phyloP scores from a whole-genome alignment of 768 basidiomycete species.

The Sporobolomyces roseus region DNA sequence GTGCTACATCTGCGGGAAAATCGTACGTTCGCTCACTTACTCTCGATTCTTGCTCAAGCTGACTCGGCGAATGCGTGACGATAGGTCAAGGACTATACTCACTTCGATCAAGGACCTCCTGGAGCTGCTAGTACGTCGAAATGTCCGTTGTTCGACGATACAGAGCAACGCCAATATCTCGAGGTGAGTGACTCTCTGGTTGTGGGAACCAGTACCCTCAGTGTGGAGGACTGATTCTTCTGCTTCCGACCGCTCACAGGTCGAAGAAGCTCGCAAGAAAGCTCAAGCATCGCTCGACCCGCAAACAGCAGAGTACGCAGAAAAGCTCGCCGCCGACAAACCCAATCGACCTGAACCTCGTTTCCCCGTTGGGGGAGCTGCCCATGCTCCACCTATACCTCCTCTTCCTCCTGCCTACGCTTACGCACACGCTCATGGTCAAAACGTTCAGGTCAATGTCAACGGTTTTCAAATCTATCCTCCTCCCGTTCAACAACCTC shows the following conservation, averaged over 20 bases:
- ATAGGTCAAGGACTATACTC: conserved; percentile 38
- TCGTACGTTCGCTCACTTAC: background rate
- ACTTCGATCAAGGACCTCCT: conserved; percentile 15
- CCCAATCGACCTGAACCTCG: conserved; percentile 2
- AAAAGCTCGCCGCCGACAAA: conserved; percentile 21
- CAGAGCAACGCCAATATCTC: conserved; percentile 12
- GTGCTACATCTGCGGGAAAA: conserved; percentile 49
- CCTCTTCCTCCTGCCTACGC: background rate
- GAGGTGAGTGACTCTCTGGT: conserved; percentile 2
- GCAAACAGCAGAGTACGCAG: background rate
- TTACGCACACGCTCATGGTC: too few relatives aligned
- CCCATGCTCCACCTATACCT: background rate
- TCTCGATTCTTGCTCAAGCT: background rate
- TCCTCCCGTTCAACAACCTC: background rate
- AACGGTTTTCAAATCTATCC: too few relatives aligned
- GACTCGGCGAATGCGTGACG: background rate
- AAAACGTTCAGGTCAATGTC: too few relatives aligned
- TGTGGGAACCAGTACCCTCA: too few relatives aligned
- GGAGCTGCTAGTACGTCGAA: background rate
- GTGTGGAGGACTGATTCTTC: too few relatives aligned
- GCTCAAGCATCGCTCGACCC: conserved; percentile 4
- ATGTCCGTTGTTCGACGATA: conserved; percentile 36
- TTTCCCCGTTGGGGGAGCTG: background rate
- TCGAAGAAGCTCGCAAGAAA: conserved; percentile 40
- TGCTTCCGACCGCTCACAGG: background rate